These are phyloP conservation scores for Anisodus acutangulus DNA, from an alignment of 257 asterid species.

Conservation along the genomic window DNA sequence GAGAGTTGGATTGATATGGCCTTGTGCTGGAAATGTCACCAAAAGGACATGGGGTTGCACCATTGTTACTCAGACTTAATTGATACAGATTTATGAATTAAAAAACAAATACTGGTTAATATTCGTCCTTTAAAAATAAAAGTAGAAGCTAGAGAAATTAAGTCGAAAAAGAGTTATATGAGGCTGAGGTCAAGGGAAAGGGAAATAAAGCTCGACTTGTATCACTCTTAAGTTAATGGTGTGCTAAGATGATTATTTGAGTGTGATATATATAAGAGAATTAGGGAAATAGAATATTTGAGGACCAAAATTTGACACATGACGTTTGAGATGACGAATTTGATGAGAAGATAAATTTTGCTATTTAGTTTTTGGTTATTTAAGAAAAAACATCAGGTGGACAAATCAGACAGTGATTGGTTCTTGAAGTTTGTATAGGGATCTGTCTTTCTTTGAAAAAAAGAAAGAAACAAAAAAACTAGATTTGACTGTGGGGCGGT, in stretches of 20 bases:
- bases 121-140: too few relatives aligned
- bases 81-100: not conserved
- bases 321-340: conserved; percentile 28
- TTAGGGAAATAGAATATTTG: not conserved
- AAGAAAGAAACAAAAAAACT: too few relatives aligned
- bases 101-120: not conserved
- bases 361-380: not conserved
- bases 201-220: too few relatives aligned
- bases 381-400: not conserved
- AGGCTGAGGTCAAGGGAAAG: too few relatives aligned
- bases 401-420: not conserved
- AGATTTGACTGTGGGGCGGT: too few relatives aligned
- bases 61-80: not conserved
- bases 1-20: conserved; percentile 44
- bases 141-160: not conserved
- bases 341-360: not conserved
- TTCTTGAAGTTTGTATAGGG: not conserved
- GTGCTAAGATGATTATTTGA: not conserved
- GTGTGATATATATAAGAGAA: not conserved
- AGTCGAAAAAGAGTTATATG: not conserved
- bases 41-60: conserved; percentile 37
- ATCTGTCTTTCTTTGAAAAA: too few relatives aligned
- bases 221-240: not conserved
- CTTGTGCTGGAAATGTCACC: conserved; percentile 40
- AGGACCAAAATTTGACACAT: not conserved